Evolutionary conservation across 495 filamentous ascomycete genomes (phyloP), one percentile per base, ranked within the genome.

Genomic region (Lasiosphaeriaceae sp.): DNA sequence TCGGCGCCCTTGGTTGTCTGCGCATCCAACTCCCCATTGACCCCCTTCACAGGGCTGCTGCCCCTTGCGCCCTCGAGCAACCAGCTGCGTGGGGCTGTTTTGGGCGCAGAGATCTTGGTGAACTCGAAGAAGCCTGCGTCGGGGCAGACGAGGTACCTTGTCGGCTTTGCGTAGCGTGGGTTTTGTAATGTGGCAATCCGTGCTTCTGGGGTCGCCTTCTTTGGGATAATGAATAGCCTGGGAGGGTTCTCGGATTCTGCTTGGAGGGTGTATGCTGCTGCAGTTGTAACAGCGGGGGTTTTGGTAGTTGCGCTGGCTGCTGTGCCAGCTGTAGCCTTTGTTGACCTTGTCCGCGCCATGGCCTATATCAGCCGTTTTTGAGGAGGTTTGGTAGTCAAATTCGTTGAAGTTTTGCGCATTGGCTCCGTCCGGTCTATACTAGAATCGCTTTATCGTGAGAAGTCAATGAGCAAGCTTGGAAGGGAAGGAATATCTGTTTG

Each of bases 81-180:
- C 87, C 87, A 90, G 65, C 89, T 92, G 50, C 81, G 75, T 24
- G 82, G 83, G 0, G 72, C 73, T 4, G 72, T 69, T 43, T 80
- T 82, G 29, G 90, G 80, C 6, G 90, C 79, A 11, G 83, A 70
- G 62, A 97, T 79, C 39, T 80, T 80, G 14, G 85, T 96, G 74
- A 97, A 92, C 67, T 98, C 94, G 73, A 88, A 91, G 58, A 96
- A 77, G 23, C 93, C 94, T 11, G 81, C 81, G 26, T 80, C 69
- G 3, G 92, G 90, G 66, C 91, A 94, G 66, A 90, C 85, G 56
- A 90, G 82, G 69, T 92, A 97, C 55, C 89, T 82, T 47, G 77
- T 81, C 6, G 86, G 80, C 14, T 74, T 76, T 20, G 63, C 69
- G 43, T 83, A 88, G 57, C 85, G 85, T 11, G 95, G 93, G 68